Evolutionary conservation across 2,329 filamentous ascomycete species (phyloP), one percentile per base, ranked within the genome.

Genomic region (Penicillium expansum): DNA sequence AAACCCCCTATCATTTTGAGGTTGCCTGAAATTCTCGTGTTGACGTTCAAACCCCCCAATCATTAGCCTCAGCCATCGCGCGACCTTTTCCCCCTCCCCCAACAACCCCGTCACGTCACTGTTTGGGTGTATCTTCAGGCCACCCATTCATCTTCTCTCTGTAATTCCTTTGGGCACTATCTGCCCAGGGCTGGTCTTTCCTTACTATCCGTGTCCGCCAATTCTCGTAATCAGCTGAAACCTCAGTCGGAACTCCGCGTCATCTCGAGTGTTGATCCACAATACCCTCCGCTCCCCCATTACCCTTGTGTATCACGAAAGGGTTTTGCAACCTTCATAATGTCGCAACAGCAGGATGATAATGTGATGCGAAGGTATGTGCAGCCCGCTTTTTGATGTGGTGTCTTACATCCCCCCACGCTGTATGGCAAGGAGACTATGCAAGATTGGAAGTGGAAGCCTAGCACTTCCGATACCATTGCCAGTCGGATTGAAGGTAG

Each of bases 361-460:
- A 76, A 76, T 74, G 75, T 77, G 55, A 75, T 76, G 71, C 72
- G 74, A 79, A 87, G 86, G 86, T 88, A 84, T 66, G 82, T 69
- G 58, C 58, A 49, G 51, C 50, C 50, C 45, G 33, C 56, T 38
- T 27, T 43, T 29, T 41, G 24, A 43, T 8, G 18, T 60, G 37
- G 22, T 52, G 39, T 43, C 44, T 44, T 58, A 52, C 51, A 52
- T 27, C 47, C 49, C 49, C 43, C 53, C 50, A 44, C 45, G 43
- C 27, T 24, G 14, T 5, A 48, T 41, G 29, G 22, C 10, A 48
- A 29, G 32, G 24, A 32, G 41, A 37, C 37, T 18, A 48, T 33
- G 42, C 48, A 35, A 35, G 24, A 55, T 53, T 51, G 48, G 33
- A 48, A 33, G 6, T 58, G 41, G 43, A 20, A 29, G 37, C 30